phyloP scores from a whole-genome alignment of 2,329 filamentous ascomycete species.

The Clathrospora elynae region DNA sequence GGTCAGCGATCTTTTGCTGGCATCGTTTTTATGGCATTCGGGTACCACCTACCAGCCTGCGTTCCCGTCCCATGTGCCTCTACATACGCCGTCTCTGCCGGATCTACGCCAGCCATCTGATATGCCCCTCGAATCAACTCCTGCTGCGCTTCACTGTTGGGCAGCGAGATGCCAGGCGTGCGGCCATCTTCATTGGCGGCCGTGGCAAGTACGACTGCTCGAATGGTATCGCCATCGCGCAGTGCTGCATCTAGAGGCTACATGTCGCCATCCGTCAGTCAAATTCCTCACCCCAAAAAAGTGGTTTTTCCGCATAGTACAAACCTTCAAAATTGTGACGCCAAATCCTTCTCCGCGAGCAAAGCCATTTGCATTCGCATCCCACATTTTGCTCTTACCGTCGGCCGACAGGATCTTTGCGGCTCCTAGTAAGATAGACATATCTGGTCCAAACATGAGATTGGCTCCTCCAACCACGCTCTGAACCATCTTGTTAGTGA shows the following conservation, averaged over 20 bases:
- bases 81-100: slow-evolving; percentile 33
- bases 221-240: slow-evolving; percentile 35
- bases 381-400: slow-evolving; percentile 38
- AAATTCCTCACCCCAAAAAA: background rate
- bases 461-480: slow-evolving; percentile 49
- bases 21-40: too few species aligned
- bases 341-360: slow-evolving; percentile 38
- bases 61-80: slow-evolving; percentile 60
- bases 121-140: slow-evolving; percentile 31
- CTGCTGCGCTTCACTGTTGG: slow-evolving; percentile 58
- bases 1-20: background rate
- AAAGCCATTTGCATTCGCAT: slow-evolving; percentile 35
- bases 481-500: too few species aligned
- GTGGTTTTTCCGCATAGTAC: background rate
- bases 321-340: slow-evolving; percentile 33
- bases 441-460: slow-evolving; percentile 36
- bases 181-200: slow-evolving; percentile 57
- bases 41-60: slow-evolving; percentile 19
- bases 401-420: slow-evolving; percentile 16
- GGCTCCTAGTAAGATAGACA: slow-evolving; percentile 10
- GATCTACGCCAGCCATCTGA: slow-evolving; percentile 28
- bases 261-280: background rate
- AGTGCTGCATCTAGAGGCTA: slow-evolving; percentile 29
- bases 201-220: slow-evolving; percentile 33
- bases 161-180: slow-evolving; percentile 63